A percentile compares a stretch with the other conserved stretches of the same genome.
Evolutionary conservation across 257 asterid genomes (phyloP).

Genomic region (Nicotiana noctiflora): DNA sequence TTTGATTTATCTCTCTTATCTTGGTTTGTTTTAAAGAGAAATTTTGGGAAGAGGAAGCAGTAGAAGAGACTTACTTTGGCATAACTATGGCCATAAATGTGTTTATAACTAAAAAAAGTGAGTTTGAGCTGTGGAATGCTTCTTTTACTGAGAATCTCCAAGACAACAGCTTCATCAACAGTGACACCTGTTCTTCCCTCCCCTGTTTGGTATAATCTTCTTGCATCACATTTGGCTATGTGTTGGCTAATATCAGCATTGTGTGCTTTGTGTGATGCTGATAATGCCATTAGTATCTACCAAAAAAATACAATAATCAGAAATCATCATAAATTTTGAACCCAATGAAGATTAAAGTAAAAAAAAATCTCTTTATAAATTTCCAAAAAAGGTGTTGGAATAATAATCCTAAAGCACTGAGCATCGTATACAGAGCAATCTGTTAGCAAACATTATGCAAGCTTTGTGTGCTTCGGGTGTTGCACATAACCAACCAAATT

Average conservation of each 20-base stretch:
- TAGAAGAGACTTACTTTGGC: slow-evolving; percentile 31
- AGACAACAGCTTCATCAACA: slow-evolving; percentile 55
- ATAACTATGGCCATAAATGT: slow-evolving; percentile 63
- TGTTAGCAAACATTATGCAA: too few species aligned
- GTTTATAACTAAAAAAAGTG: slow-evolving; percentile 46
- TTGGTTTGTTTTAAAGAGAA: not conserved
- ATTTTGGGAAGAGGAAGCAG: too few species aligned
- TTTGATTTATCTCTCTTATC: too few species aligned
- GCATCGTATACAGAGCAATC: not conserved
- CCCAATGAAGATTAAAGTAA: too few species aligned
- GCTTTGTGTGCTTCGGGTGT: not conserved
- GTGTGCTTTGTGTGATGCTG: slow-evolving; percentile 78
- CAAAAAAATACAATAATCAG: not conserved
- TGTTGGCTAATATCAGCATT: slow-evolving; percentile 52
- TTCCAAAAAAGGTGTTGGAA: not conserved
- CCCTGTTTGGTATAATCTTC: slow-evolving; percentile 60
- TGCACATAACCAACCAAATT: too few species aligned
- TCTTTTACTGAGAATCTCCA: slow-evolving; percentile 67
- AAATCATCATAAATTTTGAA: not conserved
- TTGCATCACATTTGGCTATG: slow-evolving; percentile 71
- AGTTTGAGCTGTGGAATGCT: slow-evolving; percentile 60
- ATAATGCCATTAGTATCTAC: slow-evolving; percentile 58
- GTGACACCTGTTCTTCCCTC: slow-evolving; percentile 40
- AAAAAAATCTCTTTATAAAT: too few species aligned
- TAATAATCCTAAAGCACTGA: not conserved